Percentiles rank a stretch among this genome's conserved stretches.
These are phyloP conservation scores for Hypholoma fasciculare DNA, from an alignment of 768 basidiomycete genomes.

Conservation along the genomic window DNA sequence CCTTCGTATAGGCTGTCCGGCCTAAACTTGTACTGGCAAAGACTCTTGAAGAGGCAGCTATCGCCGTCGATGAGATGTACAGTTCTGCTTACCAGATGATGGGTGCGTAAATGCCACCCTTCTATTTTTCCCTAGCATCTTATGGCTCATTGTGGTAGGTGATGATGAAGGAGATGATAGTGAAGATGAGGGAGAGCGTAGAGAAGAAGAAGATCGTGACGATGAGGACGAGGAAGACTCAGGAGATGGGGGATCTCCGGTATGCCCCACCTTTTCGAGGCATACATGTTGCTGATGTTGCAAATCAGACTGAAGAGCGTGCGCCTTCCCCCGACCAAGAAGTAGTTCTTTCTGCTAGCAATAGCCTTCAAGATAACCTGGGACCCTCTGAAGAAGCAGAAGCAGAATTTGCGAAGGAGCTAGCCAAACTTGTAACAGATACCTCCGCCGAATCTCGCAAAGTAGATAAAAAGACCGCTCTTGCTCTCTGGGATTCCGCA, in stretches of 20 bases:
- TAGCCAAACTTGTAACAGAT: conserved; percentile 93
- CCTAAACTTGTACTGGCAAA: conserved; percentile 75
- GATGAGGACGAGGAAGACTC: conserved; percentile 71
- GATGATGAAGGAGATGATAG: conserved; percentile 62
- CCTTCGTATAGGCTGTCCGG: conserved; percentile 65
- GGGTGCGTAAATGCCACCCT: conserved; percentile 32
- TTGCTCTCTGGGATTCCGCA: conserved; percentile 87
- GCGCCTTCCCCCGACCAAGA: conserved; percentile 83
- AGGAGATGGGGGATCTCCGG: conserved; percentile 55
- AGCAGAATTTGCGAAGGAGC: conserved; percentile 91
- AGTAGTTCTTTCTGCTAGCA: conserved; percentile 62
- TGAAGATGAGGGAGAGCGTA: conserved; percentile 57
- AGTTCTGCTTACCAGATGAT: conserved; percentile 61
- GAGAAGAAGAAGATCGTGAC: conserved; percentile 35
- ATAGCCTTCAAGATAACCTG: conserved; percentile 62
- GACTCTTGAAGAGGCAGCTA: conserved; percentile 82
- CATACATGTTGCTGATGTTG: background rate
- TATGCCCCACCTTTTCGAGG: conserved; percentile 22
- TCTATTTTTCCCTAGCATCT: background rate
- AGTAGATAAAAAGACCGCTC: conserved; percentile 85
- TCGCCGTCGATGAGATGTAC: conserved; percentile 90
- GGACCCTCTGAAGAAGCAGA: conserved; percentile 90
- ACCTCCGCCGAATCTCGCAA: conserved; percentile 80
- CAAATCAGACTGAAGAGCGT: conserved; percentile 58
- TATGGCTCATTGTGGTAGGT: conserved; percentile 1